Evolutionary conservation across 2,329 filamentous ascomycete genomes (phyloP).

Genomic region (Fusarium chlamydosporum): DNA sequence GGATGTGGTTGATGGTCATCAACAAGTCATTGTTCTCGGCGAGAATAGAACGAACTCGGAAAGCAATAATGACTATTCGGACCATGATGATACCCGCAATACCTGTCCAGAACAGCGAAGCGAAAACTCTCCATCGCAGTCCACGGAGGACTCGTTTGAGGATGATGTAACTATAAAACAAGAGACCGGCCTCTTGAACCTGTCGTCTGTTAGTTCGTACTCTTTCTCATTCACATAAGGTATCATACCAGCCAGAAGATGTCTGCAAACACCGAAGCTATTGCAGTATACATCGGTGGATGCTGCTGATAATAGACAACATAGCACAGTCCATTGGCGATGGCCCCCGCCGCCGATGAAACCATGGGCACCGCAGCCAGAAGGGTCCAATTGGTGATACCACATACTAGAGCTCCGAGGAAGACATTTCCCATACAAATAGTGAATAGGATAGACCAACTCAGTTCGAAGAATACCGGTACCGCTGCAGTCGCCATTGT

Average conservation of each 20-base stretch:
- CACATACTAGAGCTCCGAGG: slow-evolving; percentile 56
- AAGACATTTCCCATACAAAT: slow-evolving; percentile 58
- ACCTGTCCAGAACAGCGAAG: slow-evolving; percentile 69
- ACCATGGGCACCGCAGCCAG: slow-evolving; percentile 58
- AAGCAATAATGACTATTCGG: slow-evolving; percentile 58
- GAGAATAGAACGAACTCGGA: slow-evolving; percentile 53
- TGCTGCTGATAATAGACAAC: slow-evolving; percentile 56
- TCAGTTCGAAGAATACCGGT: slow-evolving; percentile 57
- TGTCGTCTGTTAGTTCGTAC: slow-evolving; percentile 16
- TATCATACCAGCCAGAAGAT: slow-evolving; percentile 57
- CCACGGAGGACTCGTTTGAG: slow-evolving; percentile 64
- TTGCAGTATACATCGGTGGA: slow-evolving; percentile 44
- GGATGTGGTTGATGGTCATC: slow-evolving; percentile 55
- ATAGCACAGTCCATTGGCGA: slow-evolving; percentile 60
- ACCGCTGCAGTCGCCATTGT: slow-evolving; percentile 26
- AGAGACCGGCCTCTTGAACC: slow-evolving; percentile 61
- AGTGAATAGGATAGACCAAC: slow-evolving; percentile 60
- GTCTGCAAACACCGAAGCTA: slow-evolving; percentile 57
- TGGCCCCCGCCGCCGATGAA: slow-evolving; percentile 55
- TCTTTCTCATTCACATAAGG: accelerated
- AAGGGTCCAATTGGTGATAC: slow-evolving; percentile 56
- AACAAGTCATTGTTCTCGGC: slow-evolving; percentile 44
- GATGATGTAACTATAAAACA: slow-evolving; percentile 66
- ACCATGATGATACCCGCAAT: slow-evolving; percentile 65
- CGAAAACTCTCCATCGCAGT: slow-evolving; percentile 59